phyloP scores from a whole-genome alignment of 1,284 basidiomycete genomes.

The Sanghuangporus baumii region DNA sequence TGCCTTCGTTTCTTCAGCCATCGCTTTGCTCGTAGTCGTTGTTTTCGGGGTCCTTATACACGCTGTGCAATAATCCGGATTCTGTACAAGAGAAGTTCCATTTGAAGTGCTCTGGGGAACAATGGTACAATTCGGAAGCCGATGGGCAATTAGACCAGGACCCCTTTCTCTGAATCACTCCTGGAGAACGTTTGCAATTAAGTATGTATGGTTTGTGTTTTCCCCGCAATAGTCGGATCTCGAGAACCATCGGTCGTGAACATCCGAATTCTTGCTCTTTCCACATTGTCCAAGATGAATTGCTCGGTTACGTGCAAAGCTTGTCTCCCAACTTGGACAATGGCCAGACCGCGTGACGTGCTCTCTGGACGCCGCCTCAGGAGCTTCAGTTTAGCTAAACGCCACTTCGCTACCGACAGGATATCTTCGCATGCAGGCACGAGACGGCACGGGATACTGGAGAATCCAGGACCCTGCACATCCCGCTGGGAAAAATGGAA shows the following conservation, averaged over 20 bases:
- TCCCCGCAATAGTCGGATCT: neutral
- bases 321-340: too few species aligned
- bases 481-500: neutral
- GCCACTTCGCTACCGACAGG: neutral
- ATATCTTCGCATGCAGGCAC: neutral
- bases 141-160: neutral
- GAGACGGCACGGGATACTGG: neutral
- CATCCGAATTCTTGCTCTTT: neutral
- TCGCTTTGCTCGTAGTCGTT: constrained; percentile 40
- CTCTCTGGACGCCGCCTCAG: neutral
- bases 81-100: neutral
- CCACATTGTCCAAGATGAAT: neutral
- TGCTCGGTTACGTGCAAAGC: too few species aligned
- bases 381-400: neutral
- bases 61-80: neutral
- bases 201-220: neutral
- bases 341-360: neutral
- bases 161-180: neutral
- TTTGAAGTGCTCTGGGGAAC: neutral
- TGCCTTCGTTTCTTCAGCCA: constrained; percentile 36
- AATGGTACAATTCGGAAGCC: neutral
- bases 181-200: neutral
- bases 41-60: constrained; percentile 44
- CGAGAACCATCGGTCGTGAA: neutral
- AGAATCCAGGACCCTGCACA: too few species aligned